Base-by-base conservation (phyloP, 495 filamentous ascomycete genomes). In the Venustampulla echinocandica region DNA sequence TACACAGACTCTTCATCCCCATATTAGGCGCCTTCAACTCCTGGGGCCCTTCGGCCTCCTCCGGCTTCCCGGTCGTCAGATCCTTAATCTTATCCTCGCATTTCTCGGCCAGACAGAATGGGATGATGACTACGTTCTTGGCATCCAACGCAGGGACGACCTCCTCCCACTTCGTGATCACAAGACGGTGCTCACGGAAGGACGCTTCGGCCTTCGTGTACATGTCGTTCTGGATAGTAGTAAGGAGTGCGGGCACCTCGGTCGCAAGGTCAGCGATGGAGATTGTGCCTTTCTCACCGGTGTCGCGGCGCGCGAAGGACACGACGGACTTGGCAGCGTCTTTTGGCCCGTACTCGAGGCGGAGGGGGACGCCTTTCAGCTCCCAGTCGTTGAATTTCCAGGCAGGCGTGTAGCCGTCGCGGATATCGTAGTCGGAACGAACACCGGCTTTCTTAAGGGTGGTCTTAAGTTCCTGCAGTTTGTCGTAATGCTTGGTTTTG, bases 381-480 rank as follows among this genome's bases (percentile, higher is more conserved):
- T 98, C 93, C 84, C 85, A 94, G 67, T 97, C 86, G 70, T 92
- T 92, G 75, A 97, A 96, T 65, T 98, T 97, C 77, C 81, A 95
- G 51, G 86, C 90, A 11, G 92, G 88, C 47, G 86, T 90, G 70
- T 95, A 89, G 47, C 79, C 81, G 6, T 95, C 87, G 33, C 92
- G 80, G 51, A 73, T 68, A 63, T 98, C 92, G 47, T 78, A 77
- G 33, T 87, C 77, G 27, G 68, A 73, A 33, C 87, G 84, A 37
- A 90, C 66, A 45, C 79, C 79, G 23, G 75, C 77, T 38, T 75
- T 80, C 60, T 70, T 73, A 18, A 94, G 69, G 10, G 75, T 74
- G 15, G 66, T 61, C 47, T 74, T 75, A 32, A 97, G 69, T 20
- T 75, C 74, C 33, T 86, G 74, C 27, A 93, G 67, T 55, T 86